Percentiles rank a stretch among this genome's conserved stretches.
Evolutionary conservation across 106 monocot genomes (phyloP).

Genomic region (Chionographis japonica): DNA sequence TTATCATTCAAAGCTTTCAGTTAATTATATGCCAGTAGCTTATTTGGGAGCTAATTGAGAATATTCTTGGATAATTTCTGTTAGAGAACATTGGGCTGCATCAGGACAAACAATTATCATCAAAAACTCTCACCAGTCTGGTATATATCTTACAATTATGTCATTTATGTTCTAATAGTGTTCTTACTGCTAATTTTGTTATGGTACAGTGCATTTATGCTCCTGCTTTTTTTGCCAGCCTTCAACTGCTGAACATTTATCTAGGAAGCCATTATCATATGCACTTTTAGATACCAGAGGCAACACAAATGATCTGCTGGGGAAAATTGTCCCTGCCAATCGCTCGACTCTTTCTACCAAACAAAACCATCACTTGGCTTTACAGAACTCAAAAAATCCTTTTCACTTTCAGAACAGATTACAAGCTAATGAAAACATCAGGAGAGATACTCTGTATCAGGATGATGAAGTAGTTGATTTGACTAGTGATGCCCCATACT

Average conservation of each 20-base stretch:
- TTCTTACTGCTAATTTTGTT: not conserved
- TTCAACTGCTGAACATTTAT: conserved; percentile 20
- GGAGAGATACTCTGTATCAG: conserved; percentile 1
- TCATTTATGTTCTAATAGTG: not conserved
- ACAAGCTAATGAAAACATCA: conserved; percentile 6
- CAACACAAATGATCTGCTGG: conserved; percentile 18
- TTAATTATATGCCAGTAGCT: not conserved
- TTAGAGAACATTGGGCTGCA: conserved; percentile 20
- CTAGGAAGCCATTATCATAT: conserved; percentile 18
- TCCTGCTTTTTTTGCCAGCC: conserved; percentile 29
- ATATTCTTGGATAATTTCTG: conserved; percentile 3
- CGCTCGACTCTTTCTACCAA: conserved; percentile 47
- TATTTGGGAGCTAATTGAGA: not conserved
- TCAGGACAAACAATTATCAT: conserved; percentile 15
- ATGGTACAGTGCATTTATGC: not conserved
- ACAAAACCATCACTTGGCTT: conserved; percentile 4
- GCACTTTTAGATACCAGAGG: conserved; percentile 12
- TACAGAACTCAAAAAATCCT: conserved; percentile 11
- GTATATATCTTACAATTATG: conserved; percentile 27
- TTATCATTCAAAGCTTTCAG: not conserved
- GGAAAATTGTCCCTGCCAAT: conserved; percentile 62
- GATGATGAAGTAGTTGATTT: conserved; percentile 53
- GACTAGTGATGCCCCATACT: conserved; percentile 16
- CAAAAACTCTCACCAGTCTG: conserved; percentile 20
- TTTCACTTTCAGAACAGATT: conserved; percentile 12